phyloP scores from a whole-genome alignment of 2,329 filamentous ascomycete species.

The Penicillium sp. region DNA sequence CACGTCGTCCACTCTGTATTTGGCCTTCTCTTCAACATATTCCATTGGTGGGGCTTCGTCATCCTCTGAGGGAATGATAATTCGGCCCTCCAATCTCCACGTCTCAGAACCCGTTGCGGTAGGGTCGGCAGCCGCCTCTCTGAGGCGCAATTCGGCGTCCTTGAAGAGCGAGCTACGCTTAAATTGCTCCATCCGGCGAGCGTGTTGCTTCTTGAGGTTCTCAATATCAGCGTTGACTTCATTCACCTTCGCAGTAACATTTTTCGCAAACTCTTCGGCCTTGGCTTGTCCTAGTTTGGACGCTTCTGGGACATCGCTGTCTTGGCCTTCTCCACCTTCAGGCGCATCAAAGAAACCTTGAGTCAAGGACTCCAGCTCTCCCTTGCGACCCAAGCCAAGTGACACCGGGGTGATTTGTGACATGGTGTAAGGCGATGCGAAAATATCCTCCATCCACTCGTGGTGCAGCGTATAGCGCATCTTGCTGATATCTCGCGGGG shows the following conservation, averaged over 20 bases:
- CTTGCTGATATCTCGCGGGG: slow-evolving; percentile 84
- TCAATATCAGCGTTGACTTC: slow-evolving; percentile 80
- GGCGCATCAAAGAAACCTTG: slow-evolving; percentile 77
- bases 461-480: slow-evolving; percentile 91
- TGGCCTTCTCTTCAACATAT: slow-evolving; percentile 45
- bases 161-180: slow-evolving; percentile 69
- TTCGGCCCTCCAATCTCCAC: slow-evolving; percentile 63
- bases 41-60: slow-evolving; percentile 34
- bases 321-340: slow-evolving; percentile 29
- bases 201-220: slow-evolving; percentile 77
- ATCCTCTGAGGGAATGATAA: slow-evolving; percentile 35
- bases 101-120: slow-evolving; percentile 58
- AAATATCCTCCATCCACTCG: slow-evolving; percentile 98
- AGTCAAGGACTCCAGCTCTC: slow-evolving; percentile 78
- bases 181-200: slow-evolving; percentile 71
- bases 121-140: slow-evolving; percentile 61
- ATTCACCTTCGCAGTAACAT: slow-evolving; percentile 70
- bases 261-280: slow-evolving; percentile 79
- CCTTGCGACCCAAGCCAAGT: slow-evolving; percentile 80
- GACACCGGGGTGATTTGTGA: slow-evolving; percentile 84
- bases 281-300: slow-evolving; percentile 72
- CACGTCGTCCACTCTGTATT: slow-evolving; percentile 65
- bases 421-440: slow-evolving; percentile 85
- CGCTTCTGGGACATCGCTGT: slow-evolving; percentile 40
- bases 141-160: slow-evolving; percentile 73